Conservation (phyloP, 768 basidiomycete species). For the Mrakia gelida region DNA sequence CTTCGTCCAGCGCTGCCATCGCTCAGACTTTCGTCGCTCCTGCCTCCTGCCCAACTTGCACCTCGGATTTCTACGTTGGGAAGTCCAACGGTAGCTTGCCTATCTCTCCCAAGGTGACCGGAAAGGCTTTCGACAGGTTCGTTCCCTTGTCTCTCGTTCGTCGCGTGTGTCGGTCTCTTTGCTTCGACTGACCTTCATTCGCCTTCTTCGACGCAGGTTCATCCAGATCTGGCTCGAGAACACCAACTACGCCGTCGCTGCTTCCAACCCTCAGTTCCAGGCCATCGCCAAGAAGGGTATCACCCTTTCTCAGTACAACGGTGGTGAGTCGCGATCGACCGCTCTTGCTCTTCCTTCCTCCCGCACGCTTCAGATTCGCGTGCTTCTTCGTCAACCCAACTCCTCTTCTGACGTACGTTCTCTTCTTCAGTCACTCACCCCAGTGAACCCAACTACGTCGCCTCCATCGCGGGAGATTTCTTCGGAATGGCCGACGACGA, state of each 20-base stretch:
- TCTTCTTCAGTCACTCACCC: constrained; percentile 55
- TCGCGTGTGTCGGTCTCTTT: neutral
- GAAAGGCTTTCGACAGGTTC: constrained; percentile 39
- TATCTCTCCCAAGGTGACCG: constrained; percentile 47
- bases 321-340: constrained; percentile 14
- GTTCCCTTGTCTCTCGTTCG: neutral
- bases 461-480: constrained; percentile 55
- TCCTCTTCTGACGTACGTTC: constrained; percentile 38
- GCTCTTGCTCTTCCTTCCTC: too few relatives aligned
- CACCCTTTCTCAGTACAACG: constrained; percentile 44
- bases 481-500: constrained; percentile 52
- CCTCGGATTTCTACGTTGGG: constrained; percentile 47
- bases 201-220: constrained; percentile 46
- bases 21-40: constrained; percentile 43
- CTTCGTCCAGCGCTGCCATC: neutral
- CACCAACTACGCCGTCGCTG: constrained; percentile 37
- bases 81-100: constrained; percentile 49
- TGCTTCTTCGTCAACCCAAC: neutral
- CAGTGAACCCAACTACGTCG: constrained; percentile 57
- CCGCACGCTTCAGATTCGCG: too few relatives aligned
- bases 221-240: constrained; percentile 40
- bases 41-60: constrained; percentile 41
- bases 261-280: constrained; percentile 40
- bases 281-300: constrained; percentile 54
- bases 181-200: constrained; percentile 39